Evolutionary conservation across 345 rosid species (phyloP).

Genomic region (Sisymbrium irio): DNA sequence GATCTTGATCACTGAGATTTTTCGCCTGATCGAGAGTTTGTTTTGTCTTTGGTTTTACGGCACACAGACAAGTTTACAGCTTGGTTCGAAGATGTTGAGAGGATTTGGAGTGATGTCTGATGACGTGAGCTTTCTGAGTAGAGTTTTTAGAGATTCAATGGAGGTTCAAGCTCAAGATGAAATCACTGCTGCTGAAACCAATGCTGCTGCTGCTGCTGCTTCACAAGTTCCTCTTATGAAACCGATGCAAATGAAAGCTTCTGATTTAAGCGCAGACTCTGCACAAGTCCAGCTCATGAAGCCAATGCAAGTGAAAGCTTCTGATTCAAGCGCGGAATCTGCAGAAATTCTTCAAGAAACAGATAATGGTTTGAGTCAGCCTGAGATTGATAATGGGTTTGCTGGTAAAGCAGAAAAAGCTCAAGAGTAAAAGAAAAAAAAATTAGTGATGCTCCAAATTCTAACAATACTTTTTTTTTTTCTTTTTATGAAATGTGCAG

Average conservation of each 20-base stretch:
- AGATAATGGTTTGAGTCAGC: constrained; percentile 21
- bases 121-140: constrained; percentile 75
- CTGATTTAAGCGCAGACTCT: constrained; percentile 12
- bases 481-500: constrained; percentile 3
- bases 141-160: constrained; percentile 77
- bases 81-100: constrained; percentile 87
- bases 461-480: not conserved
- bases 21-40: constrained; percentile 2
- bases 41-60: constrained; percentile 6
- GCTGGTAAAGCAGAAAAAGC: constrained; percentile 35
- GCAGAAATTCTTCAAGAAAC: constrained; percentile 26
- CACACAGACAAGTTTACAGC: constrained; percentile 85
- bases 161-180: constrained; percentile 78
- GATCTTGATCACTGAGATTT: not conserved
- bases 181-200: constrained; percentile 47
- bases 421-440: constrained; percentile 2
- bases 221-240: constrained; percentile 24
- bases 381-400: constrained; percentile 41
- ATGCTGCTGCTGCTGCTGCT: constrained; percentile 77
- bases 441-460: not conserved
- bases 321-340: constrained; percentile 18
- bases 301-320: constrained; percentile 29
- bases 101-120: constrained; percentile 98
- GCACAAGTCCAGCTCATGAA: constrained; percentile 23
- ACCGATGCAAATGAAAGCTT: constrained; percentile 35